Base-by-base conservation (phyloP, 306 rosid species). In the Dalbergia oliveri region DNA sequence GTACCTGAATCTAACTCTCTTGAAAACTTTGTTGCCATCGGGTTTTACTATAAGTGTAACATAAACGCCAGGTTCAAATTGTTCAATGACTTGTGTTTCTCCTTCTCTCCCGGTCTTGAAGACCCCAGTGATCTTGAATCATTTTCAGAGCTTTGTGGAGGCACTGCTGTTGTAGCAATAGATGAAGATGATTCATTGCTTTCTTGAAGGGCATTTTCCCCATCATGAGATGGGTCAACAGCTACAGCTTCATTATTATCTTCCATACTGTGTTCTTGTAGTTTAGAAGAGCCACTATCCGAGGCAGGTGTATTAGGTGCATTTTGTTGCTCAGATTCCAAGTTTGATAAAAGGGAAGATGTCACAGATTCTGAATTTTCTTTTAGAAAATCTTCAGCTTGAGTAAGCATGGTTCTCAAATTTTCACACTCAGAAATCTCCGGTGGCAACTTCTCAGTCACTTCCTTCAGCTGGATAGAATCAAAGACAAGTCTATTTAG, bases 1-100 rank as follows among this genome's bases (percentile, higher is more conserved):
- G 59, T 93, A 96, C 99, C 99, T 96, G 97, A 96, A 96, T 85
- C 90, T 91, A 77, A 96, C 92, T 53, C 91, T 91, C 81, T 74
- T 87, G 87, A 96, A 96, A 69, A 54, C 12, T 79, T 79, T 87
- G 45, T 26, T 34, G 57, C 97, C 97, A 73, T 56, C 63, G 50
- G 66, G 69, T 79, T 74, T 88, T 50, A 89, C 89, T 43, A 66
- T 56, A 39, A 90, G 83, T 57, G 93, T 91, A 34, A 93, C 93
- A 66, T 88, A 93, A 64, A 96, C 98, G 4, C 99, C 98, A 7
- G 97, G 93, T 82, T 87, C 99, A 69, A 96, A 96, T 78, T 89
- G 91, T 83, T 96, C 98, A 26, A 87, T 85, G 65, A 88, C 78
- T 87, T 96, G 89, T 21, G 58, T 62, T 79, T 90, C 91, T 79